A percentile compares a stretch with the other conserved stretches of the same genome.
Evolutionary conservation across 2,329 filamentous ascomycete genomes (phyloP).

Genomic region (Dichotomopilus funicola): DNA sequence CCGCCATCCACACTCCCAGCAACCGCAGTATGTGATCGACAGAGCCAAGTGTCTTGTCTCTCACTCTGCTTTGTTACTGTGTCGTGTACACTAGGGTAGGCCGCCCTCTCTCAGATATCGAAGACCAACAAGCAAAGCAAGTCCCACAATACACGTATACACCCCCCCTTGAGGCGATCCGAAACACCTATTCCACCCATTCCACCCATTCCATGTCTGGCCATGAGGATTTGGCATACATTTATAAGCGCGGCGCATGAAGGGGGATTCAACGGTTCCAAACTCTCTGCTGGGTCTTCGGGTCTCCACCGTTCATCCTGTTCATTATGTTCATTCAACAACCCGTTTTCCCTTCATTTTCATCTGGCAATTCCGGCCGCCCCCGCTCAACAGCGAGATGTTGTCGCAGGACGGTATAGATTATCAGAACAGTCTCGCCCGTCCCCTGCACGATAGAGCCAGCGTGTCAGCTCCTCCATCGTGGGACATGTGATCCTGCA

Average conservation of each 20-base stretch:
- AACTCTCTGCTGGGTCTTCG: not conserved
- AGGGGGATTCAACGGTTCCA: not conserved
- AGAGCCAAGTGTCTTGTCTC: too few species aligned
- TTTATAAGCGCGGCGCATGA: too few species aligned
- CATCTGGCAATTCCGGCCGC: not conserved
- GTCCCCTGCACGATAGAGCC: conserved; percentile 1
- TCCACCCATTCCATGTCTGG: too few species aligned
- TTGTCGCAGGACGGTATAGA: conserved; percentile 13
- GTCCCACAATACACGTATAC: too few species aligned
- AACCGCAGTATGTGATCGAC: not conserved
- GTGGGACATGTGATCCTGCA: not conserved
- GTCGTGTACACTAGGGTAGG: too few species aligned
- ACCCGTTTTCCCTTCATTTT: conserved; percentile 10
- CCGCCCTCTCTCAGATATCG: too few species aligned
- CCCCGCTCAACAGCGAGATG: not conserved
- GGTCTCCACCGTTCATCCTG: conserved; percentile 1
- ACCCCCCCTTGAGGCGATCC: not conserved
- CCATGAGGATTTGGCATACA: too few species aligned
- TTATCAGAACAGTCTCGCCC: not conserved
- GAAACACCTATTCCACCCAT: conserved; percentile 4
- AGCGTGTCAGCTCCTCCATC: conserved; percentile 2
- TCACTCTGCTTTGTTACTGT: too few species aligned
- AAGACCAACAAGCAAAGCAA: too few species aligned
- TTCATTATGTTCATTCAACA: conserved; percentile 7
- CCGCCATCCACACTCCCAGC: not conserved